Conservation (phyloP, 805 yeast genomes). For the Candida koratica region DNA sequence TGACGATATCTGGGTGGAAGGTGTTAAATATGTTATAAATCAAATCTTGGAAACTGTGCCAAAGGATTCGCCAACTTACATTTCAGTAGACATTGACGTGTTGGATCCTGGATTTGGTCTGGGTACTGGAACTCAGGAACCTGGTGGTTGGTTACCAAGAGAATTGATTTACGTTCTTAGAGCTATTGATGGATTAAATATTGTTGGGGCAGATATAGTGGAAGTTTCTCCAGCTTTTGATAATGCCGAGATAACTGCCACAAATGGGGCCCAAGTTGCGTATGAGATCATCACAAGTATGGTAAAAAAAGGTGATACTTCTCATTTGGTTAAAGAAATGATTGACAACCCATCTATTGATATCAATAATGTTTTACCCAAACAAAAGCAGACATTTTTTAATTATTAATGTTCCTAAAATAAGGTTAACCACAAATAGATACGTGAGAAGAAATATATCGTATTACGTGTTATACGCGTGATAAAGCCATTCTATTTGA, state of each 20-base stretch:
- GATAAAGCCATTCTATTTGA: too few relatives aligned
- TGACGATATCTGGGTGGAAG: conserved; percentile 70
- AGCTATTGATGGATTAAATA: conserved; percentile 38
- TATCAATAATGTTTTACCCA: not conserved
- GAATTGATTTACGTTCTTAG: conserved; percentile 49
- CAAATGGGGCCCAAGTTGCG: conserved; percentile 69
- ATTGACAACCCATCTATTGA: conserved; percentile 4
- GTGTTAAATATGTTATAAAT: conserved; percentile 55
- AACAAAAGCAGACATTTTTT: conserved; percentile 1
- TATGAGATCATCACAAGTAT: conserved; percentile 69
- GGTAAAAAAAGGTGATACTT: conserved; percentile 52
- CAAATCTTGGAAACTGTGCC: conserved; percentile 55
- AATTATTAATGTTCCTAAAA: not conserved
- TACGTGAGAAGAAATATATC: too few relatives aligned
- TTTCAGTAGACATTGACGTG: conserved; percentile 73
- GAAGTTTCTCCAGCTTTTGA: conserved; percentile 65
- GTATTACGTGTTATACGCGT: too few relatives aligned
- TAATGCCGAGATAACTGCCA: conserved; percentile 59
- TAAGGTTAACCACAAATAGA: too few relatives aligned
- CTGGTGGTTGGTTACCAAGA: conserved; percentile 57
- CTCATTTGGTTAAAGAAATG: conserved; percentile 10
- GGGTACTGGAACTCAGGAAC: conserved; percentile 58
- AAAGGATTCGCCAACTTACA: conserved; percentile 61
- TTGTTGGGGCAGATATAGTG: conserved; percentile 56
- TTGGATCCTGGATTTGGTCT: conserved; percentile 56